phyloP scores from a whole-genome alignment of 495 filamentous ascomycete genomes.

The Penicillium waksmanii region DNA sequence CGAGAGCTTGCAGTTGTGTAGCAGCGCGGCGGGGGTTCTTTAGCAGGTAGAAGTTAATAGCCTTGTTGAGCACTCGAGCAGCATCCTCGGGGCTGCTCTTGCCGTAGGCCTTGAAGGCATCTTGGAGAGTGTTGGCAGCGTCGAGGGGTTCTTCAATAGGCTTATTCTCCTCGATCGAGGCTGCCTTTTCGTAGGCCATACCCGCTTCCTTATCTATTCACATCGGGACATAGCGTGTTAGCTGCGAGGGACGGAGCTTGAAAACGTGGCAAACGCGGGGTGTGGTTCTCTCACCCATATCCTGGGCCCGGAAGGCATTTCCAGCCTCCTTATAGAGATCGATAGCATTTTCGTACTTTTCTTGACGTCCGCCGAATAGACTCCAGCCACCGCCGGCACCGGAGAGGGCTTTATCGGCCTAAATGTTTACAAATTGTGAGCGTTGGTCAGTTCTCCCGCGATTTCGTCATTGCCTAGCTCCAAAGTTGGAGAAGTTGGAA shows the following conservation, averaged over 20 bases:
- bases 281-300: slow-evolving; percentile 57
- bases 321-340: slow-evolving; percentile 81
- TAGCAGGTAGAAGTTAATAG: slow-evolving; percentile 77
- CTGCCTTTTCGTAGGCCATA: slow-evolving; percentile 76
- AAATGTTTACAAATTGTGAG: slow-evolving; percentile 18
- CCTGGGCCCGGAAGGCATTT: slow-evolving; percentile 78
- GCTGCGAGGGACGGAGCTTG: background rate
- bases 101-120: slow-evolving; percentile 85
- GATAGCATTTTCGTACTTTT: slow-evolving; percentile 84
- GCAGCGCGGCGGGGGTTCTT: slow-evolving; percentile 88
- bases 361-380: slow-evolving; percentile 76
- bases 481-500: slow-evolving; percentile 10
- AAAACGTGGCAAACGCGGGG: slow-evolving; percentile 18
- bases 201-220: slow-evolving; percentile 77
- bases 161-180: slow-evolving; percentile 65
- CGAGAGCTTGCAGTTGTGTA: slow-evolving; percentile 82
- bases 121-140: slow-evolving; percentile 75
- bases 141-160: slow-evolving; percentile 88
- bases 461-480: slow-evolving; percentile 32
- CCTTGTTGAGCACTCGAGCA: slow-evolving; percentile 69
- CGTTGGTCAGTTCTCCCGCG: slow-evolving; percentile 33
- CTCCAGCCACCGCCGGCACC: slow-evolving; percentile 72
- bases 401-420: slow-evolving; percentile 80
- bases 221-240: background rate
- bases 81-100: slow-evolving; percentile 80